These are phyloP conservation scores for Penicillium chermesinum DNA, from an alignment of 495 filamentous ascomycete genomes.

Conservation along the genomic window DNA sequence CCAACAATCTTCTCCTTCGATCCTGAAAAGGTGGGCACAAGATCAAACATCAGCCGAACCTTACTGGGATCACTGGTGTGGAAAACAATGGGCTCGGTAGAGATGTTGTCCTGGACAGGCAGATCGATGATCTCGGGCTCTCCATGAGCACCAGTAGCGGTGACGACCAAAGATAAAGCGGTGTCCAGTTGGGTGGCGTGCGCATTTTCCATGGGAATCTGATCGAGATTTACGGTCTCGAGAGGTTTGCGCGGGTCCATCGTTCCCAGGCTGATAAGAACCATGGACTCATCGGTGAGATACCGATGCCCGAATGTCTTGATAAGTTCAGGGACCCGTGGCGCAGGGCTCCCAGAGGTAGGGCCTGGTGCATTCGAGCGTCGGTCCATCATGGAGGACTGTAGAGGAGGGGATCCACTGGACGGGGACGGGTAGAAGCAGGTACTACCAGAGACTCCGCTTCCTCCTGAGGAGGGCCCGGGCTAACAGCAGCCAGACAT, in stretches of 20 bases:
- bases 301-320: constrained; percentile 97
- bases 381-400: constrained; percentile 50
- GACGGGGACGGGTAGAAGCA: constrained; percentile 36
- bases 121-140: constrained; percentile 86
- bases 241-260: constrained; percentile 85
- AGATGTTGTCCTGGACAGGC: constrained; percentile 88
- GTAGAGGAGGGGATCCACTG: constrained; percentile 32
- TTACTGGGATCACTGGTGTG: constrained; percentile 69
- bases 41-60: constrained; percentile 89
- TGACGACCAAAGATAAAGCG: constrained; percentile 84
- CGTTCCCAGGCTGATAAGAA: constrained; percentile 86
- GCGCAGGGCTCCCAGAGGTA: constrained; percentile 28
- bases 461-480: constrained; percentile 31
- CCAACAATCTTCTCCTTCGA: constrained; percentile 80
- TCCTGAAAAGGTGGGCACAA: constrained; percentile 96
- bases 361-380: constrained; percentile 42
- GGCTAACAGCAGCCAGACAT: constrained; percentile 53
- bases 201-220: constrained; percentile 77
- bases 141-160: constrained; percentile 80
- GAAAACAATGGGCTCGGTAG: constrained; percentile 88
- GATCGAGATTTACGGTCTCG: constrained; percentile 81
- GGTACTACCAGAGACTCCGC: constrained; percentile 28
- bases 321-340: constrained; percentile 60
- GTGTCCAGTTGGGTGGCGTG: constrained; percentile 93
- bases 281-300: constrained; percentile 79